Conservation (phyloP, 352 stramenopile genomes). For the Halophytophthora polymorphica region DNA sequence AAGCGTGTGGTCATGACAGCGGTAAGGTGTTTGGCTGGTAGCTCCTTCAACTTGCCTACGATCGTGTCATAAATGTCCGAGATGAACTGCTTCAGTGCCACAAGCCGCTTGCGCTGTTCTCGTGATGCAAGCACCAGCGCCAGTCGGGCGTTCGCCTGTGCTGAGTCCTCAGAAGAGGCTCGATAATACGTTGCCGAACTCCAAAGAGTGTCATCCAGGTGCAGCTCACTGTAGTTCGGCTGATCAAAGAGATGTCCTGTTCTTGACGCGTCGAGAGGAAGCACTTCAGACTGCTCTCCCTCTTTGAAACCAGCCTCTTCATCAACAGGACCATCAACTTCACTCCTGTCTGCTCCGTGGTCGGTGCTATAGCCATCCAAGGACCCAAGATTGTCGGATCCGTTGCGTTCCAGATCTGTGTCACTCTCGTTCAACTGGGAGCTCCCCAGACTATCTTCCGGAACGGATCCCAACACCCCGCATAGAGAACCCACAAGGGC, state of each 20-base stretch:
- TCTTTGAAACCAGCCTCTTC: conserved; percentile 1
- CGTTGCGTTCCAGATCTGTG: too few relatives aligned
- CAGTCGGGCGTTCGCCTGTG: conserved; percentile 16
- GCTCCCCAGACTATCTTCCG: too few relatives aligned
- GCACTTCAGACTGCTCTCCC: neutral
- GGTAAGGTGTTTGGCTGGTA: conserved; percentile 13
- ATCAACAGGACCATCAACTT: neutral
- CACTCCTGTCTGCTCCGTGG: neutral
- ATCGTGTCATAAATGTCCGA: conserved; percentile 67
- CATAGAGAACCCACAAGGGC: conserved; percentile 1
- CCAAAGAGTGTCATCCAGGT: conserved; percentile 39
- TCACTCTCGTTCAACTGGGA: too few relatives aligned
- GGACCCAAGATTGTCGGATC: too few relatives aligned
- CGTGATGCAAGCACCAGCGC: conserved; percentile 30
- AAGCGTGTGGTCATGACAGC: conserved; percentile 33
- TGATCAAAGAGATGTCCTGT: neutral
- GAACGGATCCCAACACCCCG: neutral
- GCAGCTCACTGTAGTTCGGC: conserved; percentile 25
- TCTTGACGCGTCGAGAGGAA: too few relatives aligned
- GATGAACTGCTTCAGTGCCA: conserved; percentile 66
- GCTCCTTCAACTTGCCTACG: conserved; percentile 42
- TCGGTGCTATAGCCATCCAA: neutral
- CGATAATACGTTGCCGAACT: conserved; percentile 28
- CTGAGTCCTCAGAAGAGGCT: conserved; percentile 8
- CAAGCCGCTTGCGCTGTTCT: conserved; percentile 48